phyloP scores from a whole-genome alignment of 106 monocot genomes.

The Dendrobium nobile region DNA sequence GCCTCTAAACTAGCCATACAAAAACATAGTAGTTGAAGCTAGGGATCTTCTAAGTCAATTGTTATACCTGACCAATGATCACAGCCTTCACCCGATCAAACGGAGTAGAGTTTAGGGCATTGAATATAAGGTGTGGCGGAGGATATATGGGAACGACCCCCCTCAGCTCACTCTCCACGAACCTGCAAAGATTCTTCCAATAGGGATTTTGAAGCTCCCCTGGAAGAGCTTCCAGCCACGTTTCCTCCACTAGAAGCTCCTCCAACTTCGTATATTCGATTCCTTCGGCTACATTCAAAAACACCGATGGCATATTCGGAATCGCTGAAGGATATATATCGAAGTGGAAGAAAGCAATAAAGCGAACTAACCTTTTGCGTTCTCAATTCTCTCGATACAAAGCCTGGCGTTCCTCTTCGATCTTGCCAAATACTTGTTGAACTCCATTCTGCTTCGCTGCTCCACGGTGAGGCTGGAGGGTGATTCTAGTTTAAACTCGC shows the following conservation, averaged over 20 bases:
- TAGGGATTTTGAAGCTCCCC: constrained; percentile 82
- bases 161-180: constrained; percentile 62
- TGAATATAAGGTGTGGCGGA: constrained; percentile 74
- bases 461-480: constrained; percentile 25
- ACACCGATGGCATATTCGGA: neutral
- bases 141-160: constrained; percentile 70
- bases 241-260: constrained; percentile 86
- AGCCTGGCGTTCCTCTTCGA: constrained; percentile 49
- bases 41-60: neutral
- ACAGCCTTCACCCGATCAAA: constrained; percentile 74
- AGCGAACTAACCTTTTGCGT: constrained; percentile 36
- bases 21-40: neutral
- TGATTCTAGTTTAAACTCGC: neutral
- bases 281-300: constrained; percentile 25
- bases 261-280: constrained; percentile 52
- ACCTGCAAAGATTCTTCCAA: constrained; percentile 62
- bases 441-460: constrained; percentile 48
- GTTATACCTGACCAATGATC: constrained; percentile 88
- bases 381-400: constrained; percentile 53
- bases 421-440: constrained; percentile 59
- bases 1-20: neutral
- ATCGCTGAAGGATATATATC: neutral
- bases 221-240: constrained; percentile 57
- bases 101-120: constrained; percentile 76
- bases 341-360: neutral